These are phyloP conservation scores for Acanthamoeba lenticulata DNA, from an alignment of 208 protist species.

Conservation along the genomic window DNA sequence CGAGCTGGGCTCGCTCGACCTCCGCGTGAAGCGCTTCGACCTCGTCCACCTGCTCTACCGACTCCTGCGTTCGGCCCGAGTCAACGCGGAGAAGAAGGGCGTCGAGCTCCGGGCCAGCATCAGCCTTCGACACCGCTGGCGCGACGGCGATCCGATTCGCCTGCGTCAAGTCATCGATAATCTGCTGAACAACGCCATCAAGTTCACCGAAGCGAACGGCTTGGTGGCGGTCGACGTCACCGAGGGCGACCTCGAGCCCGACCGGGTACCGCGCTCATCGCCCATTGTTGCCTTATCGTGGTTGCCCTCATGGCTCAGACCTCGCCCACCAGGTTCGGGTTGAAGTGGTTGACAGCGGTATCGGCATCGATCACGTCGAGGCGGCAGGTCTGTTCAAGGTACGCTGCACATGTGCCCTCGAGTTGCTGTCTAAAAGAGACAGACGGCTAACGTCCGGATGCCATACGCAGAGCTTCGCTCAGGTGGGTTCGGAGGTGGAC, in stretches of 20 bases:
- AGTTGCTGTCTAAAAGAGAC: too few species aligned
- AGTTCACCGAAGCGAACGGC: constrained; percentile 68
- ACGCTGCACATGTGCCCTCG: background rate
- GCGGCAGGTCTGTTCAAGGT: background rate
- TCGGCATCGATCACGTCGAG: background rate
- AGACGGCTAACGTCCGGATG: background rate
- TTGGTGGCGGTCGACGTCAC: background rate
- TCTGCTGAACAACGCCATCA: constrained; percentile 67
- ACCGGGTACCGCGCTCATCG: background rate
- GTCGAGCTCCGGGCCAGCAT: background rate
- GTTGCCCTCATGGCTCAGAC: background rate
- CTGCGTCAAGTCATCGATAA: constrained; percentile 71
- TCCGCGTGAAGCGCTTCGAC: background rate
- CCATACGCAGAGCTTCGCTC: background rate
- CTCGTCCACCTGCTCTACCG: background rate
- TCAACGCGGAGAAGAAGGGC: background rate
- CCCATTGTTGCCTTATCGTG: background rate
- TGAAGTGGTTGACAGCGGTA: background rate
- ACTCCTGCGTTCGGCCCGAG: background rate
- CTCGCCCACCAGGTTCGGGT: background rate
- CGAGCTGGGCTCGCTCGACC: background rate
- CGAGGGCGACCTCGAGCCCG: background rate
- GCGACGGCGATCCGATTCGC: constrained; percentile 28
- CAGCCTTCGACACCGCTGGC: background rate
- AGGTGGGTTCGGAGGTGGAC: background rate